Base-by-base conservation (phyloP, 768 basidiomycete genomes). In the Russula sp. region DNA sequence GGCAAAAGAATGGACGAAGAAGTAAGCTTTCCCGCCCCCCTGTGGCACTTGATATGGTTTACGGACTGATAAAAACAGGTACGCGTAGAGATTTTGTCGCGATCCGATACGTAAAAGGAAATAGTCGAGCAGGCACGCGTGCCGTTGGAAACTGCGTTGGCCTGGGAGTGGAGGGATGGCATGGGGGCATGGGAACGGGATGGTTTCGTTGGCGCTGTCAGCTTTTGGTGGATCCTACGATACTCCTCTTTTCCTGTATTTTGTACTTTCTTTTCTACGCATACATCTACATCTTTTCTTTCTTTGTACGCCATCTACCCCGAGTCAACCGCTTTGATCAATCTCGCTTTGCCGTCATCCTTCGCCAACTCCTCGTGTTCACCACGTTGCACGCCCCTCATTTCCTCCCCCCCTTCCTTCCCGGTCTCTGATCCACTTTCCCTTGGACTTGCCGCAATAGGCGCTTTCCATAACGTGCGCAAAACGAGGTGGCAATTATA, bases 1-100 rank as follows among this genome's bases (percentile, higher is more conserved):
- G 8, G 92, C 92, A n/a, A 89, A 81, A 73, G 92, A 94, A 66
- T 86, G 84, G 79, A 91, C 89, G 16, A 93, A 88, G 83, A 93
- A 86, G 92, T 91, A 64, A 71, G 81, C 59, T 20, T 22, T 46
- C n/a, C n/a, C n/a, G n/a, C n/a, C n/a, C 26, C 16, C 20, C 9
- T 28, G 32, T 26, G 32, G 28, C 38, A 58, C 50, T 28, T 28
- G 28, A 51, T 40, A 30, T 20, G 22, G 56, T 26, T 52, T 34
- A 42, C n/a, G 20, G 30, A 44, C 30, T 52, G 51, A 50, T 4
- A 4, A 6, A n/a, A 8, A 36, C 51, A 73, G 69, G 54, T 59
- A 70, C 61, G 67, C 71, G 22, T 64, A 50, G 26, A 49, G 48
- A 28, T 28, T 50, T 8, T 16, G 26, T 26, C 26, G 16, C 24